Evolutionary conservation across 2,329 filamentous ascomycete species (phyloP).

Genomic region (Aplosporella prunicola): DNA sequence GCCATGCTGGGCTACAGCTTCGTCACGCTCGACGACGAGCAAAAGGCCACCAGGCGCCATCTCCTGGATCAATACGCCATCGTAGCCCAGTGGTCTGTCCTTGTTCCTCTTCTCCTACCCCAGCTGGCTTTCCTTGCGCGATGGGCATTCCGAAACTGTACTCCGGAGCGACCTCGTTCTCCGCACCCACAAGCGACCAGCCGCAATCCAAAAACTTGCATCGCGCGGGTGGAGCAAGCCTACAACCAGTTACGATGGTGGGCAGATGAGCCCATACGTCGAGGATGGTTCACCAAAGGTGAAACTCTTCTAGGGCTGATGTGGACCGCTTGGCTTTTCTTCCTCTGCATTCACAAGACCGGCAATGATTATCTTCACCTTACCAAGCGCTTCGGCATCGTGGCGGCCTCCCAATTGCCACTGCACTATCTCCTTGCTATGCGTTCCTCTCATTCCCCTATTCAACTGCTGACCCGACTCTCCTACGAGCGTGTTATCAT

Average conservation of each 20-base stretch:
- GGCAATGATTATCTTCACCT: slow-evolving; percentile 54
- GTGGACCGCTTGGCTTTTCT: slow-evolving; percentile 46
- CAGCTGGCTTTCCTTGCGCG: slow-evolving; percentile 28
- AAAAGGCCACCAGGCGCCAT: slow-evolving; percentile 42
- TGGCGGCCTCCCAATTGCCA: slow-evolving; percentile 50
- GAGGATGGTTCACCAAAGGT: slow-evolving; percentile 41
- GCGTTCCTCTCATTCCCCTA: slow-evolving; percentile 40
- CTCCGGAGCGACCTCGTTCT: slow-evolving; percentile 28
- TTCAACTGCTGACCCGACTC: slow-evolving; percentile 43
- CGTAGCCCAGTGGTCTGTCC: slow-evolving; percentile 46
- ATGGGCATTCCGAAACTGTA: slow-evolving; percentile 1
- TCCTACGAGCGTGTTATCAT: slow-evolving; percentile 39
- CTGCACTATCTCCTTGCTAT: slow-evolving; percentile 49
- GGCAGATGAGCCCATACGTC: slow-evolving; percentile 35
- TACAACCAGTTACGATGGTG: slow-evolving; percentile 31
- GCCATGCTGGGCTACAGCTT: slow-evolving; percentile 42
- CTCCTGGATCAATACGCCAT: slow-evolving; percentile 46
- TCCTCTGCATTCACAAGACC: slow-evolving; percentile 42
- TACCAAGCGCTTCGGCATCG: slow-evolving; percentile 52
- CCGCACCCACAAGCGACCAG: slow-evolving; percentile 29
- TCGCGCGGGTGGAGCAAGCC: slow-evolving; percentile 16
- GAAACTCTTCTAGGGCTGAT: slow-evolving; percentile 39
- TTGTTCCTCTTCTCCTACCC: slow-evolving; percentile 37
- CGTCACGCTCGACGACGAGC: slow-evolving; percentile 38
- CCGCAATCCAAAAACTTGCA: slow-evolving; percentile 18